phyloP scores from a whole-genome alignment of 805 yeast genomes.

The Peterozyma xylosa region DNA sequence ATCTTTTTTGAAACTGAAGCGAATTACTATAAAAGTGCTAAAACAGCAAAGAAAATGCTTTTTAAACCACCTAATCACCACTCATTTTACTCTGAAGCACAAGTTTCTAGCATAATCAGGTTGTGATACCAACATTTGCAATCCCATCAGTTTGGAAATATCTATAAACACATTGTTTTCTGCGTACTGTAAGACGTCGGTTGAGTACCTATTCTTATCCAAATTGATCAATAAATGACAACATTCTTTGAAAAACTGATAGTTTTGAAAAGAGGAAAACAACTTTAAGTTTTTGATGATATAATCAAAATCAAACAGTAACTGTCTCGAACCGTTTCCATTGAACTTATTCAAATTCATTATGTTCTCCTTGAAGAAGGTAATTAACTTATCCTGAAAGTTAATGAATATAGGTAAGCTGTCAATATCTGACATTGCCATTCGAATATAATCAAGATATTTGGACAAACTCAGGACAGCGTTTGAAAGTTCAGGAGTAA shows the following conservation, averaged over 20 bases:
- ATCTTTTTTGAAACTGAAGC: no score
- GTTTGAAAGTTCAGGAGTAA: conserved; percentile 1
- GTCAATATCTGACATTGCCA: conserved; percentile 5
- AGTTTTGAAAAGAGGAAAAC: neutral
- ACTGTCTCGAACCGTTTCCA: neutral
- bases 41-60: no score
- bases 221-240: no score
- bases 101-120: no score
- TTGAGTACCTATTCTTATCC: no score
- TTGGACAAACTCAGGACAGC: neutral
- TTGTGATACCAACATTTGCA: no score
- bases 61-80: no score
- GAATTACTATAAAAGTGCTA: no score
- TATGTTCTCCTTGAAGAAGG: conserved; percentile 7
- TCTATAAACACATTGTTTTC: no score
- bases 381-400: conserved; percentile 6
- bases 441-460: neutral
- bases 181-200: no score
- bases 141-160: no score
- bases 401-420: neutral
- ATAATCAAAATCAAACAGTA: conserved; percentile 2
- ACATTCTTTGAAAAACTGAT: neutral
- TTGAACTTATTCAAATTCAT: conserved; percentile 7
- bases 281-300: conserved; percentile 1
- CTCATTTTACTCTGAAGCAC: no score